Evolutionary conservation across 805 yeast species (phyloP).

Genomic region (Deakozyma indianensis): DNA sequence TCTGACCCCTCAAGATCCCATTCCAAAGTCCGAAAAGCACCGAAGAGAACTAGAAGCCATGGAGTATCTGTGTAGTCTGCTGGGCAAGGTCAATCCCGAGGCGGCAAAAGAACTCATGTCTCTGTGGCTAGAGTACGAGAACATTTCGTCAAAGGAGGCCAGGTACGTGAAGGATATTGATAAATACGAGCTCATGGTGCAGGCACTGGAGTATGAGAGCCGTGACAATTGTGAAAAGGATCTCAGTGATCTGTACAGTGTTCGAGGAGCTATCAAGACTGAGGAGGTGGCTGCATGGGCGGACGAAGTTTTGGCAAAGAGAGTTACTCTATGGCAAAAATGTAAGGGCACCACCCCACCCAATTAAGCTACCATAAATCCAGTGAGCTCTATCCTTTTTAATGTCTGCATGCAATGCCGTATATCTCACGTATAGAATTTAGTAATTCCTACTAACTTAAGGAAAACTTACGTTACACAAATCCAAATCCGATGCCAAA

Average conservation of each 20-base stretch:
- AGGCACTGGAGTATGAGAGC: conserved; percentile 52
- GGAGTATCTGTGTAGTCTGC: conserved; percentile 42
- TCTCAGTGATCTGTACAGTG: conserved; percentile 54
- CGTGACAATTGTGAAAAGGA: conserved; percentile 39
- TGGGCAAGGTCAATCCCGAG: conserved; percentile 45
- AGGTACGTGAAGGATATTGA: conserved; percentile 87
- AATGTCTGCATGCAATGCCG: too few species aligned
- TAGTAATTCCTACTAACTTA: too few species aligned
- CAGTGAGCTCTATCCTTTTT: too few species aligned
- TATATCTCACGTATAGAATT: too few species aligned
- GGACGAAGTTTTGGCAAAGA: conserved; percentile 37
- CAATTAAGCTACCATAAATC: too few species aligned
- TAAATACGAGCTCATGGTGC: conserved; percentile 64
- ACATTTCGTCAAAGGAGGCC: conserved; percentile 69
- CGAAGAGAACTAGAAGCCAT: conserved; percentile 67
- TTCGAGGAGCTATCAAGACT: conserved; percentile 51
- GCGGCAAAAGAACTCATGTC: conserved; percentile 54
- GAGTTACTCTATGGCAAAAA: conserved; percentile 28
- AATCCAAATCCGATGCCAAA: too few species aligned
- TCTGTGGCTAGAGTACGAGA: conserved; percentile 83
- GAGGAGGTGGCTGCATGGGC: conserved; percentile 58
- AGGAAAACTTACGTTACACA: too few species aligned
- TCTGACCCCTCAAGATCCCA: conserved; percentile 68
- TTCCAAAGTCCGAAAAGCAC: conserved; percentile 70
- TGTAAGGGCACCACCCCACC: neutral